phyloP scores from a whole-genome alignment of 2,329 filamentous ascomycete genomes.

The Xylaria sp. region DNA sequence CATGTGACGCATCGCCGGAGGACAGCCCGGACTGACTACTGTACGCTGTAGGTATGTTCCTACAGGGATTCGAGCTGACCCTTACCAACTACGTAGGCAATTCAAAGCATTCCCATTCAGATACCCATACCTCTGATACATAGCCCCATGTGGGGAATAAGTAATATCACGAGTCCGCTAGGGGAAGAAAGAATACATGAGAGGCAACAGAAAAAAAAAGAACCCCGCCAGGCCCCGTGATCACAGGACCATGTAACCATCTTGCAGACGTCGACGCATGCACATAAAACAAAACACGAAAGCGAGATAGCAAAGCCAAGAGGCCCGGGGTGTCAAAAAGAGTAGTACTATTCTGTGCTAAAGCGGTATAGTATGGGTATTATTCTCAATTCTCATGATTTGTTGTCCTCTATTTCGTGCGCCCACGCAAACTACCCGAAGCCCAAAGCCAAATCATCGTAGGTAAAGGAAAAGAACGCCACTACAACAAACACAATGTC shows the following conservation, averaged over 20 bases:
- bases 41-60: neutral
- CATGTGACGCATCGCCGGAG: slow-evolving; percentile 11
- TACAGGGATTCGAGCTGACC: slow-evolving; percentile 15
- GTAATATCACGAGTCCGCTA: neutral
- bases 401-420: slow-evolving; percentile 21
- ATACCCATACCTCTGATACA: neutral
- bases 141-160: slow-evolving; percentile 19
- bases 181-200: neutral
- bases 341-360: slow-evolving; percentile 17
- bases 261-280: slow-evolving; percentile 37
- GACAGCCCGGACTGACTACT: slow-evolving; percentile 17
- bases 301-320: slow-evolving; percentile 1
- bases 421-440: slow-evolving; percentile 15
- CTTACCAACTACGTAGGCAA: neutral
- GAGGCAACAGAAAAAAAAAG: neutral
- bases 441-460: slow-evolving; percentile 4
- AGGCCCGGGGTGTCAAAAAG: neutral
- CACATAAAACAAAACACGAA: slow-evolving; percentile 25
- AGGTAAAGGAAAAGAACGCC: slow-evolving; percentile 11
- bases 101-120: slow-evolving; percentile 7
- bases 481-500: slow-evolving; percentile 19
- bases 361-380: slow-evolving; percentile 11
- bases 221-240: slow-evolving; percentile 30
- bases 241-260: slow-evolving; percentile 35
- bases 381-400: slow-evolving; percentile 20